Conservation (phyloP, 2,329 filamentous ascomycete species). For the Cercospora sesami region DNA sequence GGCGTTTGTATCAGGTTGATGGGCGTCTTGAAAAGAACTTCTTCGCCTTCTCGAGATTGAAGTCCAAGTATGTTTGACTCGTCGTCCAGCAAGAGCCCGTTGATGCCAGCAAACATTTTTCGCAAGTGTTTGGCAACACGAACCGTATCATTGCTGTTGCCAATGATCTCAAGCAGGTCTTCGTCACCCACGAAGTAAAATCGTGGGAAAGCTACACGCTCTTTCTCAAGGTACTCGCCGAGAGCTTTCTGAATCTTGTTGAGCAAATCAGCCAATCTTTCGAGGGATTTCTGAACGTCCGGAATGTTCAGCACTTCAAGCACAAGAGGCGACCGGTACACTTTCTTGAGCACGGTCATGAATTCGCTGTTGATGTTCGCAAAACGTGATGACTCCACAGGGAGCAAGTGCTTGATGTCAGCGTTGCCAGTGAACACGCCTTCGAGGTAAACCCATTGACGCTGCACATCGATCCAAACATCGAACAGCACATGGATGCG, state of each 20-base stretch:
- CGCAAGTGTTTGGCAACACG: slow-evolving; percentile 98
- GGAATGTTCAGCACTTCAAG: slow-evolving; percentile 95
- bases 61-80: slow-evolving; percentile 87
- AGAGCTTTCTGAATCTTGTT: slow-evolving; percentile 99
- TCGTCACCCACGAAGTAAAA: slow-evolving; percentile 99
- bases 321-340: slow-evolving; percentile 92
- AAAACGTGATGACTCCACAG: slow-evolving; percentile 94
- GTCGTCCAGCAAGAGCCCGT: slow-evolving; percentile 86
- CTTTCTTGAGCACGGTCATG: slow-evolving; percentile 98
- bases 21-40: slow-evolving; percentile 81
- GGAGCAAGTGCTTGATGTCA: slow-evolving; percentile 96
- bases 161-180: slow-evolving; percentile 97
- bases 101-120: slow-evolving; percentile 99
- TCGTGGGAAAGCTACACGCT: slow-evolving; percentile 93
- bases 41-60: slow-evolving; percentile 92
- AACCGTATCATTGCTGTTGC: slow-evolving; percentile 95
- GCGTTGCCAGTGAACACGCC: slow-evolving; percentile 98
- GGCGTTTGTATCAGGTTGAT: slow-evolving; percentile 92
- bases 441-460: slow-evolving; percentile 99
- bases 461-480: slow-evolving; percentile 99
- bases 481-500: slow-evolving; percentile 96
- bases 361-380: slow-evolving; percentile 99
- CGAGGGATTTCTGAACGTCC: slow-evolving; percentile 91
- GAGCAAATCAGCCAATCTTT: slow-evolving; percentile 90
- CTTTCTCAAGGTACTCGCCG: slow-evolving; percentile 96